Conservation (phyloP, 2,329 filamentous ascomycete genomes). For the Teratosphaeria epicoccoides region DNA sequence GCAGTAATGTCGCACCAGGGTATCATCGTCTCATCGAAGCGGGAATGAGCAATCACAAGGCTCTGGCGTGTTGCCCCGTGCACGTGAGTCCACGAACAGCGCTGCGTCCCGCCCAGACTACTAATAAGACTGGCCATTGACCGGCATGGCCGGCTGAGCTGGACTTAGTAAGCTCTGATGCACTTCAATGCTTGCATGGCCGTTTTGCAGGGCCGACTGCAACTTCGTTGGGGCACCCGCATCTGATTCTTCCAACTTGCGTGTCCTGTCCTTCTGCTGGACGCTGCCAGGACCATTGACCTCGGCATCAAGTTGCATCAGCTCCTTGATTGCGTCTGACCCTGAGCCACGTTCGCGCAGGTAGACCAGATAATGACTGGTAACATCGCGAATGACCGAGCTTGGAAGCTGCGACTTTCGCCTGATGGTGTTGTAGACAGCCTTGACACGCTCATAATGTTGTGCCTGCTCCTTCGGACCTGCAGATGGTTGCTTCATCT, state of each 20-base stretch:
- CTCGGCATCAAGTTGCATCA: slow-evolving; percentile 70
- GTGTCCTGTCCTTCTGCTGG: neutral
- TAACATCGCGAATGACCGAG: slow-evolving; percentile 61
- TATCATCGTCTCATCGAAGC: neutral
- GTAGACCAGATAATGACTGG: slow-evolving; percentile 61
- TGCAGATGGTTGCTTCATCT: slow-evolving; percentile 69
- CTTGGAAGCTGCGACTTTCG: slow-evolving; percentile 60
- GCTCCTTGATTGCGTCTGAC: slow-evolving; percentile 76
- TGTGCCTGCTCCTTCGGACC: slow-evolving; percentile 48
- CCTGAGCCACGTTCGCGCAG: slow-evolving; percentile 65
- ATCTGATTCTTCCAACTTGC: neutral
- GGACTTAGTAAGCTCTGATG: neutral
- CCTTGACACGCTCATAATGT: slow-evolving; percentile 65
- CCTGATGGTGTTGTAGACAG: slow-evolving; percentile 66
- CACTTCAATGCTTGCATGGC: neutral
- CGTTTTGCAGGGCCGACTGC: neutral
- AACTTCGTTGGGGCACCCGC: neutral
- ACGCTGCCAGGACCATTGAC: slow-evolving; percentile 57
- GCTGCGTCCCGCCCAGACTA: neutral
- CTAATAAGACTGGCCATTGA: neutral
- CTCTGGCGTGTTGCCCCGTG: too few species aligned
- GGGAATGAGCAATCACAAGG: neutral
- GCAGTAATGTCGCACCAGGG: neutral
- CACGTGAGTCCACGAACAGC: too few species aligned
- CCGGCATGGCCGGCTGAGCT: neutral